Evolutionary conservation across 192 early-diverging fungal genomes (phyloP), one percentile per base, ranked within the genome.

Genomic region (Spizellomyces sp.): DNA sequence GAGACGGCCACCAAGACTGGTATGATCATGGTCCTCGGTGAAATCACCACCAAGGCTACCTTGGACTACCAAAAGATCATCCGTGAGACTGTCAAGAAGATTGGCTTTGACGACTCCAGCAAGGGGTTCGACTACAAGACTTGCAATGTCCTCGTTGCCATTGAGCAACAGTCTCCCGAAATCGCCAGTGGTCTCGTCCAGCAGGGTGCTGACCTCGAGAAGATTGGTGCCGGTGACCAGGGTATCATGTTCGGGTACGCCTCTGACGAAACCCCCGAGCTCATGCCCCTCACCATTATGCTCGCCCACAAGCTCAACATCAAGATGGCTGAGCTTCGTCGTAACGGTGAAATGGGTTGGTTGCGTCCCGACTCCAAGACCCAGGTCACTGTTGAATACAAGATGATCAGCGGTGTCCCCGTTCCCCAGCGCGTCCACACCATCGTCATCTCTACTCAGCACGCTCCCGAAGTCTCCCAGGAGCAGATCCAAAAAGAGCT

Each of bases 61-160:
- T 84, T 99, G 64, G 97, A 99, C 89, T 99, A 96, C 91, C 97
- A 99, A 84, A 95, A 96, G 91, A 94, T 99, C 79, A 96, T 99
- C 80, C 94, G 97, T 86, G 88, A 96, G 81, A 94, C 95, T 78
- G 90, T 99, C 89, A 96, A 96, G 90, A 89, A 94, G 76, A 99
- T 99, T 77, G 97, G 97, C 72, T 99, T 98, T 80, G 97, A 99
- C 84, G 93, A 95, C 85, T 99, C 97, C 42, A 81, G 85, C 79
- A 99, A 99, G 90, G 96, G 97, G 74, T 99, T 99, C 84, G 97
- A 99, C 85, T 98, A 98, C 93, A 98, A 99, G 91, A 99, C 97
- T 78, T 99, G 97, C 88, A 99, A 99, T 83, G 94, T 99, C 58
- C 87, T 99, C 65, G 96, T 99, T 69, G 97, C 96, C 81, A 98